A percentile compares a stretch with the other conserved stretches of the same genome.
Evolutionary conservation across 2,329 filamentous ascomycete species (phyloP).

Genomic region (Hymenotorrendiella dingleyae): DNA sequence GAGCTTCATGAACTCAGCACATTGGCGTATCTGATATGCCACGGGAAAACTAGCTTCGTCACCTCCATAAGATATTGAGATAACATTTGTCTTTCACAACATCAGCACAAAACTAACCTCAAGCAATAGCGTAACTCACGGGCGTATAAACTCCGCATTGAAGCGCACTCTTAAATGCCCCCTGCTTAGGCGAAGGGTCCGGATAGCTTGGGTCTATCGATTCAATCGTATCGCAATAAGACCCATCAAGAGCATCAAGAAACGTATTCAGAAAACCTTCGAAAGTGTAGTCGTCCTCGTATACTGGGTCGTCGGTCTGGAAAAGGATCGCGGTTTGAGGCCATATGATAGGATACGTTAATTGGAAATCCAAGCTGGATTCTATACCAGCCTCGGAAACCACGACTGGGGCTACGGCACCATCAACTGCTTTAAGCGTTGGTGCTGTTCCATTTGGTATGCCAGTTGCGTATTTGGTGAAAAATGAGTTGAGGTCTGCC

Average conservation of each 20-base stretch:
- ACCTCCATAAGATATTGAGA: conserved; percentile 54
- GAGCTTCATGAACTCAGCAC: conserved; percentile 57
- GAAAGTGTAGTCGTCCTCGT: conserved; percentile 34
- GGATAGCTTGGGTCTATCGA: conserved; percentile 11
- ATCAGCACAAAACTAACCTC: neutral
- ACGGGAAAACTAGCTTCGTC: conserved; percentile 57
- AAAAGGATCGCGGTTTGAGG: conserved; percentile 40
- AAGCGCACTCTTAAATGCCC: conserved; percentile 17
- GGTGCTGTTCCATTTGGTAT: conserved; percentile 36
- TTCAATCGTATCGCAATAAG: conserved; percentile 35
- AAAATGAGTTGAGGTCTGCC: conserved; percentile 38
- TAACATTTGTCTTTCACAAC: conserved; percentile 40
- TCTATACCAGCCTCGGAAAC: conserved; percentile 30
- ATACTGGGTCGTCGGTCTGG: conserved; percentile 38
- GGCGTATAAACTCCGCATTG: conserved; percentile 32
- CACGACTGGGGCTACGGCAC: conserved; percentile 31
- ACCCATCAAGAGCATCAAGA: conserved; percentile 42
- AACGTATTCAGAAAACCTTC: conserved; percentile 41
- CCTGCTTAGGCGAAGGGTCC: conserved; percentile 2
- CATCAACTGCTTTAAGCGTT: conserved; percentile 34
- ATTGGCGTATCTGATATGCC: conserved; percentile 55
- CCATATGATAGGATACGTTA: conserved; percentile 41
- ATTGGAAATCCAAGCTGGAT: conserved; percentile 39
- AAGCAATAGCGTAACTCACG: conserved; percentile 3
- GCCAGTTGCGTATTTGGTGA: conserved; percentile 25